phyloP scores from a whole-genome alignment of 345 rosid species.

The Citrus cavaleriei region DNA sequence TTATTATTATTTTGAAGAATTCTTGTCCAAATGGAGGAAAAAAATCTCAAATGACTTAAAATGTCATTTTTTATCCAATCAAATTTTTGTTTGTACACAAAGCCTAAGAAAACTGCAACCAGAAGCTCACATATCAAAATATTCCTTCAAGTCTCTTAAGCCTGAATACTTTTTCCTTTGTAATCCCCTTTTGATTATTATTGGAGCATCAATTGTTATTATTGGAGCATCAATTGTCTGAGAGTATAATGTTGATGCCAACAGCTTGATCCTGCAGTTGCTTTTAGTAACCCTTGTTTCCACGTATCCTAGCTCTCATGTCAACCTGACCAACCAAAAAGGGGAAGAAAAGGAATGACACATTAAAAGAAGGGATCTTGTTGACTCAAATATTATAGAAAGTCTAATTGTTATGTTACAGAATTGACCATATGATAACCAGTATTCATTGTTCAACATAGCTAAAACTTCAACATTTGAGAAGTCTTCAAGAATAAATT shows the following conservation, averaged over 20 bases:
- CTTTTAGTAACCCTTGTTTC: constrained; percentile 84
- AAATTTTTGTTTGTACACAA: neutral
- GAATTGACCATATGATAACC: neutral
- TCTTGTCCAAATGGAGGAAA: neutral
- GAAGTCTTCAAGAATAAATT: neutral
- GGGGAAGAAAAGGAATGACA: neutral
- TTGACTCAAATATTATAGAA: neutral
- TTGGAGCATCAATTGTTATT: neutral
- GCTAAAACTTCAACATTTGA: neutral
- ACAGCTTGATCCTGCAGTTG: neutral
- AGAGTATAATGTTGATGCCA: neutral
- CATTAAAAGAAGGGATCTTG: neutral
- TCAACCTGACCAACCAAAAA: constrained; percentile 58
- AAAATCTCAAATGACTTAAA: neutral
- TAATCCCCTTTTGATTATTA: neutral
- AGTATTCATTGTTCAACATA: neutral
- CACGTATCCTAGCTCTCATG: constrained; percentile 96
- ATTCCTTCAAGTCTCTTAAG: neutral
- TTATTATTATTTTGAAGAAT: neutral
- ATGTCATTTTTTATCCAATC: neutral
- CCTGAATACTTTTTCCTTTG: neutral
- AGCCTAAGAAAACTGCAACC: neutral
- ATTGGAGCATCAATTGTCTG: neutral
- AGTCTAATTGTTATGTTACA: neutral
- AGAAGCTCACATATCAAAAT: neutral